Base-by-base conservation (phyloP, 73 alveolate species). In the Paramecium pentaurelia region DNA sequence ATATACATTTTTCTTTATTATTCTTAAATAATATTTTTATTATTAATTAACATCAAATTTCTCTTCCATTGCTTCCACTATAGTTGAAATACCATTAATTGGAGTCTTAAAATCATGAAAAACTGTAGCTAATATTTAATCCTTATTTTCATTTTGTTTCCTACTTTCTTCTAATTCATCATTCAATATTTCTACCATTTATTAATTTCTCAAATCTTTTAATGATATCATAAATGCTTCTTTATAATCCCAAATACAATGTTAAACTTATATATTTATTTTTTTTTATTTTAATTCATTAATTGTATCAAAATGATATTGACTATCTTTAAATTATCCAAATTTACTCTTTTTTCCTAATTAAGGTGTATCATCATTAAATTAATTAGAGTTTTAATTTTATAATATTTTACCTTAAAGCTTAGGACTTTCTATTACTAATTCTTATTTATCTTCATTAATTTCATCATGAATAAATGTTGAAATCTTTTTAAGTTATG, bases 71-170 rank as follows among this genome's bases (percentile, higher is more conserved):
- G 77, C 58, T 37, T 89, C 94, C 58, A 89, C 40, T 32, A 89
- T 47, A 0, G 94, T 38, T 28, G 58, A 38, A 27, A 89, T 89
- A 25, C 94, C 94, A 89, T 89, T 89, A 5, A 89, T 77, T n/a
- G 94, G 94, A 30, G 94, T 89, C 54, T 89, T 89, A 51, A 89
- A 89, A 51, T 89, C 94, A 47, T 89, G 94, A 89, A 83, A 71
- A 5, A 89, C 92, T 14, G 94, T 71, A 6, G 94, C 94, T 28
- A 89, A 68, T 27, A 89, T 30, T 10, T 89, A 47, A 34, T 89
- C 88, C 59, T 64, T 64, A 64, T 64, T 64, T 2, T 64, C 84
- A 7, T 64, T 64, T 12, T 64, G 7, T 64, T 28, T 64, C 12
- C 27, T 64, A 64, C 84, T 64, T 32, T 64, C 84, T 5, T 64